Base-by-base conservation (phyloP, 2,329 filamentous ascomycete genomes). In the Scolecobasidium constrictum region DNA sequence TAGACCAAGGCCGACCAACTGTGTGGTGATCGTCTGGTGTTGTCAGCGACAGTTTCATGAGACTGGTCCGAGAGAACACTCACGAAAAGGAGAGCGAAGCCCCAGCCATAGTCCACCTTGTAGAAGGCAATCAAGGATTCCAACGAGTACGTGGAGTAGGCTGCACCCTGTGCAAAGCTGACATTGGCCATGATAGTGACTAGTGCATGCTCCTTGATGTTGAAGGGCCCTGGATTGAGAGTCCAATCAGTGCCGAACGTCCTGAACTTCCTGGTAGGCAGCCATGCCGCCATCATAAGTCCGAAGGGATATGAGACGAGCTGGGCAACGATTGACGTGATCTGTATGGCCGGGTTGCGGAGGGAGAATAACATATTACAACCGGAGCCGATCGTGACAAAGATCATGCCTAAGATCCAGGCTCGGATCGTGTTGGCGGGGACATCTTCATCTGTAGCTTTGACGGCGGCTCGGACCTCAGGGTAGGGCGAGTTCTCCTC, bases 191-290 rank as follows among this genome's bases (percentile, higher is more conserved):
- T 71, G 42, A 69, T 58, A 13, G 64, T 62, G 5, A 83, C 81
- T 47, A 83, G 71, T 34, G 75, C 63, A 54, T 83, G 79, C 53
- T 83, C 79, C 57, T 83, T 83, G 56, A 80, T 69, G 52, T 81
- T 83, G 60, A 83, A 83, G 1, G 78, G 78, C 0, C 77, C 77
- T 0, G 78, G 77, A 44, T 82, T 83, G n/a, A 82, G 59, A 17
- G 66, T 69, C 68, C 72, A 78, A 16, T 52, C 61, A 4, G 68
- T 44, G 7, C 77, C 77, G 48, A 78, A 71, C 1, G 68, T 70
- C 16, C 52, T 65, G 43, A 77, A 69, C 26, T 65, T 60, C 46
- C 57, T 64, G 11, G 58, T 56, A 1, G 77, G 75, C 56, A 79
- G 62, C 23, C 73, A 58, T 38, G 59, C 64, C 12, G 75, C 74